A percentile compares a stretch with the other conserved stretches of the same genome.
Conservation (phyloP, 257 asterid species). For the Ballota nigra region DNA sequence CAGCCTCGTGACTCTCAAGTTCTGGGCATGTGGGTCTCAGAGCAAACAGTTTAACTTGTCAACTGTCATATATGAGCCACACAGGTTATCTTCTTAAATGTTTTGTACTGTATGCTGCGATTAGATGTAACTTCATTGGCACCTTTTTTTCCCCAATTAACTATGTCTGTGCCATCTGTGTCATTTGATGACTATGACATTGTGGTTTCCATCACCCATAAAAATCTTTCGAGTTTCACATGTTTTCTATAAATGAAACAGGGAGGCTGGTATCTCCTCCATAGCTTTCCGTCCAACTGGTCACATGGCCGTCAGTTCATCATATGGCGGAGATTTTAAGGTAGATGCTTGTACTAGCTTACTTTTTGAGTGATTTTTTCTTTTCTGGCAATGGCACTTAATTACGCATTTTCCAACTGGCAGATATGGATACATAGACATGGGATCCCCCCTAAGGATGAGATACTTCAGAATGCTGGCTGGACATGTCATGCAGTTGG, state of each 20-base stretch:
- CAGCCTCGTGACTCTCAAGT: conserved; percentile 76
- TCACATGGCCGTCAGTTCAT: conserved; percentile 76
- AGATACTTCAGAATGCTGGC: conserved; percentile 47
- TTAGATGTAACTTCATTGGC: not conserved
- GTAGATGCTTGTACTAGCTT: conserved; percentile 32
- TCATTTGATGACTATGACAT: not conserved
- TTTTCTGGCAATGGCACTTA: not conserved
- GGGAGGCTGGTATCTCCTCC: conserved; percentile 70
- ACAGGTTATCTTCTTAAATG: conserved; percentile 57
- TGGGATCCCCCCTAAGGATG: conserved; percentile 37
- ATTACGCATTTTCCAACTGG: conserved; percentile 18
- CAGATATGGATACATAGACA: conserved; percentile 74
- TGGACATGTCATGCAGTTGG: conserved; percentile 98
- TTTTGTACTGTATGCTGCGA: not conserved
- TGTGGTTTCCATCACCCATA: not conserved
- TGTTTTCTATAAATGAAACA: conserved; percentile 28
- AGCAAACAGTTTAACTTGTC: conserved; percentile 69
- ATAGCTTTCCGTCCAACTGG: conserved; percentile 75
- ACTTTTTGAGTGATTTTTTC: conserved; percentile 13
- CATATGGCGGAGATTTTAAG: conserved; percentile 91
- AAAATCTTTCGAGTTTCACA: conserved; percentile 9
- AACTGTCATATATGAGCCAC: conserved; percentile 94
- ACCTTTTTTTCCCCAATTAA: not conserved
- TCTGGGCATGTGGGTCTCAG: conserved; percentile 70
- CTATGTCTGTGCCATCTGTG: not conserved